Evolutionary conservation across 2,329 filamentous ascomycete species (phyloP), one percentile per base, ranked within the genome.

Genomic region (Fusarium siculi): DNA sequence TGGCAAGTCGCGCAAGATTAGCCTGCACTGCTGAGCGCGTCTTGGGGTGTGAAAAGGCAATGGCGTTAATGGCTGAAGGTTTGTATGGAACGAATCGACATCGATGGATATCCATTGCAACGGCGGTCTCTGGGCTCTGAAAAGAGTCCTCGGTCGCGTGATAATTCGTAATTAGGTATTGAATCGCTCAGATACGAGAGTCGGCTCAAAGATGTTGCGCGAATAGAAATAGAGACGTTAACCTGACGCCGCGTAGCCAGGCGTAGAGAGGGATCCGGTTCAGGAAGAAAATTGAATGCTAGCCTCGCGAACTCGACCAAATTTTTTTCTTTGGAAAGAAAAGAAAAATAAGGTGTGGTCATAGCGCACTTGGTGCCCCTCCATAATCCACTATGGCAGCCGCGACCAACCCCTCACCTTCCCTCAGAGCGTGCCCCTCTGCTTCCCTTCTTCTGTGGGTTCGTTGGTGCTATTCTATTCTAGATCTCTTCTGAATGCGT

Each of bases 61-160:
- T 90, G 72, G 94, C 92, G 84, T 97, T 98, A 83, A 99, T 98
- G 65, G 95, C 92, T 68, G 94, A 94, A 12, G 94, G 93, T 74
- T 95, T 94, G 83, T 93, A 98, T 44, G 93, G 93, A 76, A 99
- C 93, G 84, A 99, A 99, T 80, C 96, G 94, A 80, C 95, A 97
- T 79, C 96, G 94, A 86, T 99, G 96, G 81, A 99, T 92, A 84
- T 98, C 96, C 96, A 98, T 98, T 66, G 66, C 72, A 70, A 61
- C 46, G 57, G 64, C 32, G 58, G 37, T 28, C 40, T 46, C 65
- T 58, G 46, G 57, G 44, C 28, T 66, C 37, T 66, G 43, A 49
- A 55, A 50, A 55, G 58, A 49, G 34, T 61, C 61, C 50, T 52
- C 19, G 56, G 40, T 75, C 37, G 68, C 42, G 46, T 46, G 50